These are phyloP conservation scores for Pythium rishiriense DNA, from an alignment of 352 stramenopile genomes.

Conservation along the genomic window DNA sequence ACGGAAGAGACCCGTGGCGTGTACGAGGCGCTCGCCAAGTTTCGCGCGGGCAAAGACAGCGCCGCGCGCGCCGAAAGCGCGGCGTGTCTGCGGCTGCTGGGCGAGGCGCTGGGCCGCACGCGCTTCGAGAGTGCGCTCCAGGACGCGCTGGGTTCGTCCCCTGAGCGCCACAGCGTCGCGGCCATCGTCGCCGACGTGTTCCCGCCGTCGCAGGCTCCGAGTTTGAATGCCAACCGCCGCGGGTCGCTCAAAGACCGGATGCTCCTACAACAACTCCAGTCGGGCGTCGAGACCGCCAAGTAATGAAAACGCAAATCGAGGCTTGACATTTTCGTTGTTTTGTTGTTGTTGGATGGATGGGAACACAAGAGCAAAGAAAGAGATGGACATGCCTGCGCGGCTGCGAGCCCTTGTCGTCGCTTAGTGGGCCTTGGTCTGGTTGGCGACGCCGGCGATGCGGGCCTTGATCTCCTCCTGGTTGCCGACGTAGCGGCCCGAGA, in stretches of 20 bases:
- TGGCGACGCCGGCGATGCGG: constrained; percentile 95
- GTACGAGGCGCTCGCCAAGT: constrained; percentile 41
- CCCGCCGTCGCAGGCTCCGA: not conserved
- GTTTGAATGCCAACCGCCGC: not conserved
- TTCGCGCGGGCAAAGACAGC: constrained; percentile 52
- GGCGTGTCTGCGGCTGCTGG: constrained; percentile 43
- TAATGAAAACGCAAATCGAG: too few species aligned
- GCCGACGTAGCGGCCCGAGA: constrained; percentile 86
- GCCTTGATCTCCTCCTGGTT: constrained; percentile 97
- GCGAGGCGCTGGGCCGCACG: constrained; percentile 35
- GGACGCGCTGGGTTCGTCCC: constrained; percentile 29
- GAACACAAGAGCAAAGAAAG: not conserved
- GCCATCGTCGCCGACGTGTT: constrained; percentile 52
- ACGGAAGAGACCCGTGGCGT: constrained; percentile 19
- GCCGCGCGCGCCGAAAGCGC: constrained; percentile 42
- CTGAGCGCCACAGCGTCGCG: constrained; percentile 24
- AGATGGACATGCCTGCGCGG: too few species aligned
- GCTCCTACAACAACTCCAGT: constrained; percentile 5
- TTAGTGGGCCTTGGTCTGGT: constrained; percentile 93
- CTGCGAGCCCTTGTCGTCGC: too few species aligned
- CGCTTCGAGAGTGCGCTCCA: constrained; percentile 35
- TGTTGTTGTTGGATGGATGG: not conserved
- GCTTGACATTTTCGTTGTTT: too few species aligned
- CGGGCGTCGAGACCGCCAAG: too few species aligned
- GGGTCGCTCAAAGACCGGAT: constrained; percentile 27